Evolutionary conservation across 345 rosid species (phyloP).

Genomic region (Gynandropsis gynandra): DNA sequence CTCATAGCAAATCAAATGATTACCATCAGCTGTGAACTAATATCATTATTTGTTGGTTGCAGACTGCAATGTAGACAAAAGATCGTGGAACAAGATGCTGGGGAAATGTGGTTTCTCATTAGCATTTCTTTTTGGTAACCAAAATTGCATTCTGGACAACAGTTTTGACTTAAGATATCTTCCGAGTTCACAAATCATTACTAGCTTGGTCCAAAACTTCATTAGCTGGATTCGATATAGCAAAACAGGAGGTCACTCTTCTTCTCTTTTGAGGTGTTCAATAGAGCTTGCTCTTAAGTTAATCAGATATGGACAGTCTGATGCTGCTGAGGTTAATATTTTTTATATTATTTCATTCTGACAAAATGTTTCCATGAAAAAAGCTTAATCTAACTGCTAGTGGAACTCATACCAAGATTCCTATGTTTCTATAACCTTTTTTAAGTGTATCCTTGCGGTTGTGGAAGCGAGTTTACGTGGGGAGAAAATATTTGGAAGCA

Average conservation of each 20-base stretch:
- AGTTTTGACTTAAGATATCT: conserved; percentile 32
- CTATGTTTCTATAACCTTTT: conserved; percentile 14
- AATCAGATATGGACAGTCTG: conserved; percentile 69
- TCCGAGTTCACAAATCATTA: conserved; percentile 49
- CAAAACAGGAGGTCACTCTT: conserved; percentile 50
- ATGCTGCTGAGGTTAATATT: conserved; percentile 71
- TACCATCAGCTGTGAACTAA: conserved; percentile 13
- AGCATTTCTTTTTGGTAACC: conserved; percentile 50
- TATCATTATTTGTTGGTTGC: conserved; percentile 23
- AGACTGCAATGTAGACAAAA: conserved; percentile 58
- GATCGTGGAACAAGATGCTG: conserved; percentile 69
- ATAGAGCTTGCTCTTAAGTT: conserved; percentile 66
- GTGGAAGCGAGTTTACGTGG: conserved; percentile 62
- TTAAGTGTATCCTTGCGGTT: conserved; percentile 52
- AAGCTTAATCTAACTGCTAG: not conserved
- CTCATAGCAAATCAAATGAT: conserved; percentile 9
- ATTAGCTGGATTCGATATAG: conserved; percentile 83
- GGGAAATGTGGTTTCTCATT: conserved; percentile 80
- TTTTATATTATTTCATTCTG: conserved; percentile 9
- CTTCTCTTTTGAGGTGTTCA: conserved; percentile 61
- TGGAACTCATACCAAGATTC: conserved; percentile 25
- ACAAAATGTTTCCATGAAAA: conserved; percentile 8
- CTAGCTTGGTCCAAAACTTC: conserved; percentile 50
- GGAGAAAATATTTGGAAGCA: conserved; percentile 59
- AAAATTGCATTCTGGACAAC: conserved; percentile 32